Evolutionary conservation across 140 eudicot species (phyloP), one percentile per base, ranked within the genome.

Genomic region (Oenanthe javanica): DNA sequence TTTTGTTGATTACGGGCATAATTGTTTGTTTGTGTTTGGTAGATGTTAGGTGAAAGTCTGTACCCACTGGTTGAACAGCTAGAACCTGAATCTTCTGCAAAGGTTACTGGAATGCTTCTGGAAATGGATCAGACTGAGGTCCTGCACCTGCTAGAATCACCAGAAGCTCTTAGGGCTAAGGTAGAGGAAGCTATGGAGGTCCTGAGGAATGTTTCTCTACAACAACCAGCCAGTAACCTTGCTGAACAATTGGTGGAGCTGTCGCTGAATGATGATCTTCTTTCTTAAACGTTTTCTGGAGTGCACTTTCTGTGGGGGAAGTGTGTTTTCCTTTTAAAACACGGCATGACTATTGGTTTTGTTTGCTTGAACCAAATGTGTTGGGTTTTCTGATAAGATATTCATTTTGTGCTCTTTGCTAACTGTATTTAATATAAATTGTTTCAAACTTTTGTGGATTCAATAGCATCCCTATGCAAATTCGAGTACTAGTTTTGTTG

Each of bases 11-110:
- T 3, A 45, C 14, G 16, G 77, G 49, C 31, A 45, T 43, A 45
- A 72, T 15, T 16, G 13, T 10, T 45, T 43, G 25, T 72, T 42
- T 23, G 54, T 72, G 77, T 43, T 48, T 75, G 80, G 78, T 79
- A 89, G 90, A 85, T 89, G 88, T 63, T 89, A 81, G 92, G 92
- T 57, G 92, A 89, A 78, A 86, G 83, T 47, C 75, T 89, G 70
- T 89, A 84, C 77, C 92, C 90, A 1, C 84, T 82, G 21, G 92
- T 89, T 23, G 92, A 81, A 16, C 80, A 81, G 66, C 25, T 81
- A 72, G 80, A 81, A 18, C 80, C 59, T 76, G 81, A 76, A 63
- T 54, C 79, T 27, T 75, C 84, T 4, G 69, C 84, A 1, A 81
- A 76, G 66, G 81, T 81, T 31, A 81, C 81, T 25, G 84, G 76